Evolutionary conservation across 768 basidiomycete genomes (phyloP).

Genomic region (Phylloporus sp.): DNA sequence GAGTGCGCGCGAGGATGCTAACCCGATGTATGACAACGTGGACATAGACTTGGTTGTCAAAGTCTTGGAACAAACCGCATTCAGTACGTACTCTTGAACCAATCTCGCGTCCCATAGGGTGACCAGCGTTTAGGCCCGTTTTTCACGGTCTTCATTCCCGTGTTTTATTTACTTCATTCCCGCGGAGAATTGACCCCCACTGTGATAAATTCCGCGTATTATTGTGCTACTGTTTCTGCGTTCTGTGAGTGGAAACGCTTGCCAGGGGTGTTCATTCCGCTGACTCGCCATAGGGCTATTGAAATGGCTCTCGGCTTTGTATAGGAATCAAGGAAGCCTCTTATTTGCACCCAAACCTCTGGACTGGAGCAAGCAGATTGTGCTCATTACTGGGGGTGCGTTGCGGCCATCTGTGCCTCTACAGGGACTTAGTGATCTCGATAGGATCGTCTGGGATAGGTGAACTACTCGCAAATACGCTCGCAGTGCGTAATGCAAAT

Average conservation of each 20-base stretch:
- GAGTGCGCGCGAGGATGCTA: neutral
- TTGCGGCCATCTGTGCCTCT: neutral
- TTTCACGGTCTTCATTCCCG: slow-evolving; percentile 75
- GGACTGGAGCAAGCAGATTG: slow-evolving; percentile 87
- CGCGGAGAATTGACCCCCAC: slow-evolving; percentile 46
- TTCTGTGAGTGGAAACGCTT: slow-evolving; percentile 57
- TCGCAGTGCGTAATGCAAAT: slow-evolving; percentile 75
- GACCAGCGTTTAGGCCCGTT: slow-evolving; percentile 59
- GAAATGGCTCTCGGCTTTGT: slow-evolving; percentile 67
- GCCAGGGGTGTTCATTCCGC: neutral
- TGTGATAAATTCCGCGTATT: slow-evolving; percentile 49
- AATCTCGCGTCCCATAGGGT: neutral
- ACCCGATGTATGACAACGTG: slow-evolving; percentile 61
- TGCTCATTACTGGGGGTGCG: slow-evolving; percentile 88
- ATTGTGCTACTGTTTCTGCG: slow-evolving; percentile 53
- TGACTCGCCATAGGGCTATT: slow-evolving; percentile 49
- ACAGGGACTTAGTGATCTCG: neutral
- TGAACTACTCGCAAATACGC: slow-evolving; percentile 80
- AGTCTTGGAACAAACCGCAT: slow-evolving; percentile 71
- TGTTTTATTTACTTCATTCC: slow-evolving; percentile 75
- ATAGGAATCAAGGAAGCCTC: slow-evolving; percentile 69
- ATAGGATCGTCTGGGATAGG: slow-evolving; percentile 88
- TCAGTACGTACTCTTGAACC: slow-evolving; percentile 53
- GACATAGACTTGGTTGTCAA: slow-evolving; percentile 78
- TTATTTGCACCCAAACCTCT: slow-evolving; percentile 57